Conservation (phyloP, 2,329 filamentous ascomycete genomes). For the Apiospora sp. region DNA sequence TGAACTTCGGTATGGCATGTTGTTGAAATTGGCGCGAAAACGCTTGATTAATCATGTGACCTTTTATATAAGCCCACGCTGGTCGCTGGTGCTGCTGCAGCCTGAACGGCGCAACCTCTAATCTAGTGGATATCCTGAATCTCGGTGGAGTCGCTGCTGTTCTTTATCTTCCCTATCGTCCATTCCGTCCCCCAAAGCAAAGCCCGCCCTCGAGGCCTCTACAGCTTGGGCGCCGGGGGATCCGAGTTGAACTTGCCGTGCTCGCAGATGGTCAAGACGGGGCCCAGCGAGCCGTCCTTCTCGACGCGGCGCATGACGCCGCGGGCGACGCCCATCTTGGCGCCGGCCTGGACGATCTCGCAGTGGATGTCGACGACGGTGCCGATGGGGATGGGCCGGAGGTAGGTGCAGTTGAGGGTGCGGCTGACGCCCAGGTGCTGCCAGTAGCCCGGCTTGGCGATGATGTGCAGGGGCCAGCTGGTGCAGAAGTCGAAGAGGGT, state of each 20-base stretch:
- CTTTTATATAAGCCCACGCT: neutral
- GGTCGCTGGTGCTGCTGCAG: neutral
- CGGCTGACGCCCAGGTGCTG: conserved; percentile 68
- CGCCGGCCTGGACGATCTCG: conserved; percentile 56
- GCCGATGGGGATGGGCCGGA: conserved; percentile 66
- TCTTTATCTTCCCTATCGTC: neutral
- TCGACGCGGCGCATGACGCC: conserved; percentile 53
- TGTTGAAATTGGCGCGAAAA: neutral
- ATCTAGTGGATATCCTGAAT: neutral
- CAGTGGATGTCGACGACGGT: conserved; percentile 52
- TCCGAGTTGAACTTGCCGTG: conserved; percentile 64
- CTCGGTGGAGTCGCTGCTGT: neutral
- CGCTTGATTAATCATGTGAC: neutral
- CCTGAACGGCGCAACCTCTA: neutral
- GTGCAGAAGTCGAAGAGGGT: conserved; percentile 75
- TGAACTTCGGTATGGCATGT: neutral
- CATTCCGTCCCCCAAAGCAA: neutral
- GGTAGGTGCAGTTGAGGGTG: conserved; percentile 71
- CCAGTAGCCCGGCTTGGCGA: conserved; percentile 68
- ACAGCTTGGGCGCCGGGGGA: conserved; percentile 35
- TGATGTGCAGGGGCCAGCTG: conserved; percentile 62
- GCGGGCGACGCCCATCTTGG: conserved; percentile 52
- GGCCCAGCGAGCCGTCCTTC: conserved; percentile 11
- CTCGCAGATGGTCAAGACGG: conserved; percentile 56
- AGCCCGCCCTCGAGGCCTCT: neutral